Evolutionary conservation across 2,329 filamentous ascomycete species (phyloP).

Genomic region (Hymenoscyphus infarciens): DNA sequence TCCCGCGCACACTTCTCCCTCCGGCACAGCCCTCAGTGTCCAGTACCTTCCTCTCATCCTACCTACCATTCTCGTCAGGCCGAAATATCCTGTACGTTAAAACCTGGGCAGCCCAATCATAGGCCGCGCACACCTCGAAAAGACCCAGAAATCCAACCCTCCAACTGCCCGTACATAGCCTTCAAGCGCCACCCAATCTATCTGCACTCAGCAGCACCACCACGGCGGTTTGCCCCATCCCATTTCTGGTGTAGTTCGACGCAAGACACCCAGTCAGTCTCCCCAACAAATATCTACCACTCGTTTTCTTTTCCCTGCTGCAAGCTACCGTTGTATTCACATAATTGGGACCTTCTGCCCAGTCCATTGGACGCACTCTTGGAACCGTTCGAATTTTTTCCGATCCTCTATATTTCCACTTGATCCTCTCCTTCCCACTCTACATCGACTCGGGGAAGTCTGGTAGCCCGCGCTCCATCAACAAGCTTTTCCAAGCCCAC

Average conservation of each 20-base stretch:
- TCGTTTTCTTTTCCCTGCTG: background rate
- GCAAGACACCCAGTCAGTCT: background rate
- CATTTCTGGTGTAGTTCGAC: background rate
- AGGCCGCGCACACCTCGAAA: background rate
- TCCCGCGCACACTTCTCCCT: background rate
- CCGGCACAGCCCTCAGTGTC: background rate
- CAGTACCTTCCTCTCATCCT: background rate
- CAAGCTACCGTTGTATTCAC: background rate
- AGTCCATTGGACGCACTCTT: background rate
- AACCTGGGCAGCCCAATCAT: slow-evolving; percentile 1
- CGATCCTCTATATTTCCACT: background rate
- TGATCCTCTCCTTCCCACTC: background rate
- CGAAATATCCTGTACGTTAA: background rate
- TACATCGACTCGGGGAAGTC: background rate
- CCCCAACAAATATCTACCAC: background rate
- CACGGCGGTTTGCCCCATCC: background rate
- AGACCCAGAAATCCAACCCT: background rate
- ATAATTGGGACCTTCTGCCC: background rate
- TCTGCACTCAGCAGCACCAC: background rate
- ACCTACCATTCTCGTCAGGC: background rate
- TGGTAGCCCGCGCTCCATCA: background rate
- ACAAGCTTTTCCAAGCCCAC: background rate
- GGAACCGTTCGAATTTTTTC: background rate
- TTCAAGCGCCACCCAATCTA: background rate
- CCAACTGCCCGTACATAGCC: background rate